Evolutionary conservation across 805 yeast genomes (phyloP).

Genomic region (Brettanomyces naardenensis): DNA sequence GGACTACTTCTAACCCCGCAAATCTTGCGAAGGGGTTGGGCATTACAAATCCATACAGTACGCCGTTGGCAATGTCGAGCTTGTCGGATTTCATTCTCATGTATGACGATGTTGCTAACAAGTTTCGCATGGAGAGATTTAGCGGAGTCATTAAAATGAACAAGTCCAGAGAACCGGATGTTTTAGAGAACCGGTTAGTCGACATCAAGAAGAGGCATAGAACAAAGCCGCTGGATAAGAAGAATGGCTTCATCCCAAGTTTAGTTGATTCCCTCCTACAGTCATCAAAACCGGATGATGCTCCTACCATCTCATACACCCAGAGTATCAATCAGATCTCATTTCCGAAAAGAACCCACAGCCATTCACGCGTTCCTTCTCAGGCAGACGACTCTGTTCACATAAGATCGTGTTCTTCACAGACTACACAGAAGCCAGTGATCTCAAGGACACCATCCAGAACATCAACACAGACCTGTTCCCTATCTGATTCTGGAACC

Average conservation of each 20-base stretch:
- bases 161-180: conserved; percentile 24
- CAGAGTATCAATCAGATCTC: neutral
- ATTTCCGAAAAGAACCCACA: neutral
- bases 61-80: neutral
- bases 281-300: neutral
- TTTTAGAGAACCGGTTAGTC: neutral
- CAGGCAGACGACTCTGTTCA: neutral
- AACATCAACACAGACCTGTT: neutral
- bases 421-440: too few species aligned
- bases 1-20: neutral
- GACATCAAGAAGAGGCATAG: neutral
- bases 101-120: conserved; percentile 19
- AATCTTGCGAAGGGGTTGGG: neutral
- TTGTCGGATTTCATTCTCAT: conserved; percentile 20
- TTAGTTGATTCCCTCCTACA: neutral
- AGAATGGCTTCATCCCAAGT: neutral
- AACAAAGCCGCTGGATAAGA: neutral
- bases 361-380: neutral
- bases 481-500: neutral
- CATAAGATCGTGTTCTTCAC: neutral
- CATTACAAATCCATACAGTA: neutral
- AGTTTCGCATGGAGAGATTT: conserved; percentile 21
- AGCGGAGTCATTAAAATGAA: conserved; percentile 22
- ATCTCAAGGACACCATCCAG: neutral
- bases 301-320: neutral